Conservation (phyloP, 192 early-diverging fungal genomes). For the Linnemannia elongata region DNA sequence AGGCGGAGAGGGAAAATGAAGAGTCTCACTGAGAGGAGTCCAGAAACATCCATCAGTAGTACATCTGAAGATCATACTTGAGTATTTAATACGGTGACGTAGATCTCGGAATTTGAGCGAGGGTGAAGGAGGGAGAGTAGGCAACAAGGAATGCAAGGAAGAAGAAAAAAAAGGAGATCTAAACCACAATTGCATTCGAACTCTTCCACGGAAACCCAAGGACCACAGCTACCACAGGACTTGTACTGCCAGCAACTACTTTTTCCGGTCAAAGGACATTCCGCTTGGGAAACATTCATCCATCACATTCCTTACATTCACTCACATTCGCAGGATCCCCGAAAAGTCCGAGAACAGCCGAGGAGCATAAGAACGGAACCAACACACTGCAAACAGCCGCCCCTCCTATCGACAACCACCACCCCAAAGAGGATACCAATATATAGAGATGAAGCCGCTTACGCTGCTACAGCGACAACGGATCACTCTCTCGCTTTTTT, state of each 20-base stretch:
- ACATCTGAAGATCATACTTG: not conserved
- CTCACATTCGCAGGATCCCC: not conserved
- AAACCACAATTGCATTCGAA: not conserved
- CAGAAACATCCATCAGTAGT: constrained; percentile 1
- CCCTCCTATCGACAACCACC: not conserved
- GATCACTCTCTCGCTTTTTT: constrained; percentile 64
- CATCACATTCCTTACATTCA: not conserved
- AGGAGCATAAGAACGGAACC: not conserved
- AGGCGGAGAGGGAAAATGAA: not conserved
- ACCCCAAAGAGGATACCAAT: too few species aligned
- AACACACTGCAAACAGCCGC: not conserved
- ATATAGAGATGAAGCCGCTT: constrained; percentile 47
- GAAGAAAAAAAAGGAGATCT: not conserved
- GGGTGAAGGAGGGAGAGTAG: too few species aligned
- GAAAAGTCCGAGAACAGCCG: constrained; percentile 7
- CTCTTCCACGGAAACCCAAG: not conserved
- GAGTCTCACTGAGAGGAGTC: not conserved
- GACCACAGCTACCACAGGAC: not conserved
- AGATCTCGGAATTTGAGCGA: not conserved
- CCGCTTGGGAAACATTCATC: not conserved
- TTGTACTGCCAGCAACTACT: not conserved
- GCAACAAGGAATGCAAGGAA: too few species aligned
- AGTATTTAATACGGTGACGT: not conserved
- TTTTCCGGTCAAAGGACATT: not conserved
- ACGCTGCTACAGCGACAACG: constrained; percentile 64